Percentiles rank a stretch among this genome's conserved stretches.
Evolutionary conservation across 306 rosid species (phyloP).

Genomic region (Purshia tridentata): DNA sequence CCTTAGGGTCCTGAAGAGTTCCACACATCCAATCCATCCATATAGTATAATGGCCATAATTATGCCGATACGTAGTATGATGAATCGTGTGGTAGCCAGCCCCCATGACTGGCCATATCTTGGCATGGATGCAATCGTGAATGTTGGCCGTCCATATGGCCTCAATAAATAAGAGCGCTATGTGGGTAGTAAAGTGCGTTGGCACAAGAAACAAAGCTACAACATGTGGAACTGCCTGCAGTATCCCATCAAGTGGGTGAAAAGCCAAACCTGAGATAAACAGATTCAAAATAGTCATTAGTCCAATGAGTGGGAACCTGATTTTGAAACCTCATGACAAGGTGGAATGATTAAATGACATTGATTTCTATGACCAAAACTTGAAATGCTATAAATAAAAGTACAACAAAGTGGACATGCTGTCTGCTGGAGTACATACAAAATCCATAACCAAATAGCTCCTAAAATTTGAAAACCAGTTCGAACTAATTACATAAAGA

Average conservation of each 20-base stretch:
- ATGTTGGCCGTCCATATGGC: conserved; percentile 87
- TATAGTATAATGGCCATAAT: conserved; percentile 86
- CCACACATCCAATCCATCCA: conserved; percentile 99
- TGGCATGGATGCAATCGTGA: conserved; percentile 83
- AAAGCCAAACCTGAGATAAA: conserved; percentile 82
- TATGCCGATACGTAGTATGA: conserved; percentile 88
- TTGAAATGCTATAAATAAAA: background rate
- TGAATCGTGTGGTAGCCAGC: conserved; percentile 97
- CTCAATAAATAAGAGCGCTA: conserved; percentile 63
- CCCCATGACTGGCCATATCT: conserved; percentile 92
- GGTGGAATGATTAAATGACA: background rate
- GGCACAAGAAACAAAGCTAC: conserved; percentile 67
- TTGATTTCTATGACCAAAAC: background rate
- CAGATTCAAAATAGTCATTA: conserved; percentile 16
- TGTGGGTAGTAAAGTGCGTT: conserved; percentile 67
- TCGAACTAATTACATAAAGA: background rate
- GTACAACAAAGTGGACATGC: no score
- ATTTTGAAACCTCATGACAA: background rate
- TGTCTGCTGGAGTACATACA: no score
- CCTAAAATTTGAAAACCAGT: no score
- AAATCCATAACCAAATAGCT: no score
- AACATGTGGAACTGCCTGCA: conserved; percentile 82
- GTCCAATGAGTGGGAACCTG: background rate
- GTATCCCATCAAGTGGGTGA: conserved; percentile 91
- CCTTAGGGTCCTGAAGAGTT: conserved; percentile 71